Evolutionary conservation across 2,329 filamentous ascomycete species (phyloP).

Genomic region (Plenodomus tracheiphilus): DNA sequence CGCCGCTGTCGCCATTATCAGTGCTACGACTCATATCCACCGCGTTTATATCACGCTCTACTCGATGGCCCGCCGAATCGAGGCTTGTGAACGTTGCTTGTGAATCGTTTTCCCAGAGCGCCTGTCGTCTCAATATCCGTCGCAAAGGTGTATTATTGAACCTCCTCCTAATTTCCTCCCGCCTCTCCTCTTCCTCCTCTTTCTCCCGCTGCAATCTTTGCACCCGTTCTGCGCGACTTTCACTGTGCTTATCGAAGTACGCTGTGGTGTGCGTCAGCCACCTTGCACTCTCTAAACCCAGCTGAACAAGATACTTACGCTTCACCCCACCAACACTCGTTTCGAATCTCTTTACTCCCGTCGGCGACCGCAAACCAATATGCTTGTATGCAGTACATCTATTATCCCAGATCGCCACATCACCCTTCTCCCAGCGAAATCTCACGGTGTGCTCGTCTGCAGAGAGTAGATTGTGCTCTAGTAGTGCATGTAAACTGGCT

Average conservation of each 20-base stretch:
- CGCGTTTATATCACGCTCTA: no score
- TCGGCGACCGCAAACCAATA: background rate
- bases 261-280: conserved; percentile 4
- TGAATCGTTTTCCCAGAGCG: no score
- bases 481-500: conserved; percentile 21
- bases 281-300: no score
- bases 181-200: no score
- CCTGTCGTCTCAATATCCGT: conserved; percentile 10
- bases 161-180: conserved; percentile 7
- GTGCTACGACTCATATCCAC: no score
- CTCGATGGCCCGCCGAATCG: no score
- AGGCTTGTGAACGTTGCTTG: no score
- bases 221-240: conserved; percentile 5
- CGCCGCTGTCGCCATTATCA: no score
- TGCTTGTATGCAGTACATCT: conserved; percentile 8
- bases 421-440: conserved; percentile 13
- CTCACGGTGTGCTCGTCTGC: conserved; percentile 12
- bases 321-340: conserved; percentile 3
- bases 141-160: conserved; percentile 17
- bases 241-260: conserved; percentile 10
- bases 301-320: no score
- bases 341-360: conserved; percentile 1
- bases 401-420: conserved; percentile 19
- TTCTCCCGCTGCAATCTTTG: conserved; percentile 1
- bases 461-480: conserved; percentile 11